These are phyloP conservation scores for Polyrhizophydium stewartii DNA, from an alignment of 371 early-diverging fungal species.

Conservation along the genomic window DNA sequence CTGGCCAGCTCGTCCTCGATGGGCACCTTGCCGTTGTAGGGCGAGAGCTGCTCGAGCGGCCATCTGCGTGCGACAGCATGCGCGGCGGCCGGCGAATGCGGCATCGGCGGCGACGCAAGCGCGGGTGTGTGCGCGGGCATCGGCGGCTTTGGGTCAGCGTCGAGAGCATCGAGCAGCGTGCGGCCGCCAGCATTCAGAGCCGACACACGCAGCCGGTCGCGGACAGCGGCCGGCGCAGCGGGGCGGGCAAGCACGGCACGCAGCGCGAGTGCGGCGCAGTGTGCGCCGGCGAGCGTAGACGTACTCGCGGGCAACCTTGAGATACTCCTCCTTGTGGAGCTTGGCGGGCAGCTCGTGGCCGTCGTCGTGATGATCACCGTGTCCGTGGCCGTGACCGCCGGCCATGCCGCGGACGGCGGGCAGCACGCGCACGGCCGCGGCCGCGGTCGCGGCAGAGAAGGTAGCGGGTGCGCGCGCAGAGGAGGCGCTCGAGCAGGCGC, in stretches of 20 bases:
- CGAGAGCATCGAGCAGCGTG: neutral
- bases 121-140: neutral
- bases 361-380: neutral
- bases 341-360: neutral
- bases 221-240: no score
- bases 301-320: conserved; percentile 1
- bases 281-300: neutral
- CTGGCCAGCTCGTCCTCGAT: neutral
- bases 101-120: neutral
- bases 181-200: no score
- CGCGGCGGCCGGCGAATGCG: neutral
- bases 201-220: no score
- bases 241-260: no score
- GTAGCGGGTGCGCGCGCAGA: no score
- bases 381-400: no score
- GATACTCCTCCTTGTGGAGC: neutral
- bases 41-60: neutral
- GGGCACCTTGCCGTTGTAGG: neutral
- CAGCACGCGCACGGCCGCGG: neutral
- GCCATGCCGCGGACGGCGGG: no score
- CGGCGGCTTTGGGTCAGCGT: neutral
- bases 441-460: no score
- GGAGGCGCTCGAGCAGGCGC: neutral
- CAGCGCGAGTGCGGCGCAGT: neutral
- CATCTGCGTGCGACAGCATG: neutral